These are phyloP conservation scores for Penicillium sp. DNA, from an alignment of 2,329 filamentous ascomycete species.

Conservation along the genomic window DNA sequence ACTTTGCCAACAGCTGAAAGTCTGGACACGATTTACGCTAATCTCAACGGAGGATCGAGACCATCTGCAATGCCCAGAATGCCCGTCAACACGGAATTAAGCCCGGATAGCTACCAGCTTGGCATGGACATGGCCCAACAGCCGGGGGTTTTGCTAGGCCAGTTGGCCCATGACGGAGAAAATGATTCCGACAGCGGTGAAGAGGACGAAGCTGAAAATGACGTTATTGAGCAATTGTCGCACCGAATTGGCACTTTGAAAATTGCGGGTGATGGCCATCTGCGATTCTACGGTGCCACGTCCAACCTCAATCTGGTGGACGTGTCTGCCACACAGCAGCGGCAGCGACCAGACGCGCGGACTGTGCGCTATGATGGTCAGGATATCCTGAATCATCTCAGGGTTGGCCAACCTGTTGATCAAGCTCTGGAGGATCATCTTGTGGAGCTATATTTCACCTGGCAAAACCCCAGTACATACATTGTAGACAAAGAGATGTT, in stretches of 20 bases:
- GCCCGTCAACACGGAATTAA: conserved; percentile 24
- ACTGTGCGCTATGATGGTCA: conserved; percentile 41
- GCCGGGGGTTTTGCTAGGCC: conserved; percentile 21
- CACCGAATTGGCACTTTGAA: conserved; percentile 47
- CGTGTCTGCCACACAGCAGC: conserved; percentile 35
- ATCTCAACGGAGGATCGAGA: conserved; percentile 22
- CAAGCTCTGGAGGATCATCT: conserved; percentile 46
- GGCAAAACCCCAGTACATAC: conserved; percentile 49
- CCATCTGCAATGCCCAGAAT: conserved; percentile 1
- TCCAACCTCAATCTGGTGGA: conserved; percentile 47
- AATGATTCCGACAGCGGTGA: conserved; percentile 37
- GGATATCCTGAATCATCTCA: conserved; percentile 42
- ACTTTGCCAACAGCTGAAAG: conserved; percentile 39
- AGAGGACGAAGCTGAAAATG: conserved; percentile 40
- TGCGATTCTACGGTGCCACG: conserved; percentile 47
- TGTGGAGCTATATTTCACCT: conserved; percentile 48
- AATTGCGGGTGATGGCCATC: conserved; percentile 43
- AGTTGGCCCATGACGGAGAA: conserved; percentile 22
- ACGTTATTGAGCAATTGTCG: conserved; percentile 46
- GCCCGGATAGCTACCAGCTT: conserved; percentile 27
- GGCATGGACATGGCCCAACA: conserved; percentile 30
- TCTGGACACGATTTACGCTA: conserved; percentile 35
- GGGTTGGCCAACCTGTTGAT: conserved; percentile 43
- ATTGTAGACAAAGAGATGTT: conserved; percentile 47
- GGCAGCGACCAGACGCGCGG: conserved; percentile 38